Conservation (phyloP, 192 early-diverging fungal species). For the Irineochytrium annulatum region DNA sequence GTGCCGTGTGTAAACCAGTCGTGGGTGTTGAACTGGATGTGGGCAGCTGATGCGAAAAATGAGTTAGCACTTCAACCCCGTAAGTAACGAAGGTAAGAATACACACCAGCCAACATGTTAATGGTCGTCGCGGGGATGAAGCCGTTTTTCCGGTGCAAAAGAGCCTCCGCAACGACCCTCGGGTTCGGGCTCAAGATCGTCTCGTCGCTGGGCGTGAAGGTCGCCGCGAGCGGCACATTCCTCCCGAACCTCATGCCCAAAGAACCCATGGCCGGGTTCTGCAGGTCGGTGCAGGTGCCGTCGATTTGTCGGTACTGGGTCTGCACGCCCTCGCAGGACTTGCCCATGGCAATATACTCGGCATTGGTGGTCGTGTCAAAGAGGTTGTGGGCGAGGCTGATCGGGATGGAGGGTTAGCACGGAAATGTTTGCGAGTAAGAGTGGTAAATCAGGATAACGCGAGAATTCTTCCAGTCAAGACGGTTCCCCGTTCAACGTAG, state of each 20-base stretch:
- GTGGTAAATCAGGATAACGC: too few species aligned
- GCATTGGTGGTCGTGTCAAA: not conserved
- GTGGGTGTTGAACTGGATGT: constrained; percentile 36
- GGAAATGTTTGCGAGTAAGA: too few species aligned
- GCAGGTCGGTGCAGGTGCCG: constrained; percentile 1
- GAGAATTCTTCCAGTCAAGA: too few species aligned
- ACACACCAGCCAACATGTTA: not conserved
- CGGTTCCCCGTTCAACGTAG: too few species aligned
- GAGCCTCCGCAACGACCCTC: not conserved
- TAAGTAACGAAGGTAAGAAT: not conserved
- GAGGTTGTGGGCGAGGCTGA: too few species aligned
- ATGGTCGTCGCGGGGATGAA: not conserved
- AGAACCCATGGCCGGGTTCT: constrained; percentile 1
- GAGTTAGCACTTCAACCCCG: not conserved
- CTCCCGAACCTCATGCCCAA: not conserved
- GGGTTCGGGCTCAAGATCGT: not conserved
- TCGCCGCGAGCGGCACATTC: not conserved
- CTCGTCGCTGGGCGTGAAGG: not conserved
- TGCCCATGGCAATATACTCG: not conserved
- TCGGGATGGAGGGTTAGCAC: too few species aligned
- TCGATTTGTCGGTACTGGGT: not conserved
- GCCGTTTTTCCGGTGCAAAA: not conserved
- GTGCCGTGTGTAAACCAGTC: constrained; percentile 24
- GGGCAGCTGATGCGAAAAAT: not conserved
- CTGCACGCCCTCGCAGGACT: not conserved